Evolutionary conservation across 495 filamentous ascomycete genomes (phyloP).

Genomic region (Aspergillus conjunctus): DNA sequence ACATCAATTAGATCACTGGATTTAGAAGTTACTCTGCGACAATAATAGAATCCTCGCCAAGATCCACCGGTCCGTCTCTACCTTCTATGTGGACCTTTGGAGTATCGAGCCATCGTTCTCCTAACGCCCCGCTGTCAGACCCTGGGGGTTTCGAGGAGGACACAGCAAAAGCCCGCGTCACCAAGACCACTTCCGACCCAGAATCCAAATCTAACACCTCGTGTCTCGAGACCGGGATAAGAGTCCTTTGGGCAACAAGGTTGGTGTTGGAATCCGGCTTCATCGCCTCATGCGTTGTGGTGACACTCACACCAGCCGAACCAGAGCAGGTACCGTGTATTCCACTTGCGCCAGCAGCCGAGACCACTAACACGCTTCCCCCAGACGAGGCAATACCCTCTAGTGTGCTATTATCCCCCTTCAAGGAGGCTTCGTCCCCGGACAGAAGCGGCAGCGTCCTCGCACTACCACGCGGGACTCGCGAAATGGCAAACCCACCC

Average conservation of each 20-base stretch:
- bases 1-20: too few species aligned
- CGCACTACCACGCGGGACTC: conserved; percentile 1
- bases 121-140: background rate
- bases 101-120: conserved; percentile 8
- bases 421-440: background rate
- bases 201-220: conserved; percentile 2
- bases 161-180: conserved; percentile 9
- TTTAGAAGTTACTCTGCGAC: too few species aligned
- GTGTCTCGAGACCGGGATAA: conserved; percentile 8
- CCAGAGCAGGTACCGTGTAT: background rate
- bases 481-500: conserved; percentile 11
- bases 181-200: conserved; percentile 1
- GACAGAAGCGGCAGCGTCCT: background rate
- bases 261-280: conserved; percentile 16
- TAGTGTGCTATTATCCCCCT: background rate
- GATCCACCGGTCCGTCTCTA: too few species aligned
- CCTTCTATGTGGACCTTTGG: background rate
- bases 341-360: conserved; percentile 8
- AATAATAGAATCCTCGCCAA: conserved; percentile 1
- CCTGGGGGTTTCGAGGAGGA: background rate
- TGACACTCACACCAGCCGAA: background rate
- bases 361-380: background rate
- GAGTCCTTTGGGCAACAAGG: conserved; percentile 11
- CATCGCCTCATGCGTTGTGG: conserved; percentile 8
- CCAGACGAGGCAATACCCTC: background rate